Conservation (phyloP, 2,329 filamentous ascomycete species). For the Clonostachys rosea region DNA sequence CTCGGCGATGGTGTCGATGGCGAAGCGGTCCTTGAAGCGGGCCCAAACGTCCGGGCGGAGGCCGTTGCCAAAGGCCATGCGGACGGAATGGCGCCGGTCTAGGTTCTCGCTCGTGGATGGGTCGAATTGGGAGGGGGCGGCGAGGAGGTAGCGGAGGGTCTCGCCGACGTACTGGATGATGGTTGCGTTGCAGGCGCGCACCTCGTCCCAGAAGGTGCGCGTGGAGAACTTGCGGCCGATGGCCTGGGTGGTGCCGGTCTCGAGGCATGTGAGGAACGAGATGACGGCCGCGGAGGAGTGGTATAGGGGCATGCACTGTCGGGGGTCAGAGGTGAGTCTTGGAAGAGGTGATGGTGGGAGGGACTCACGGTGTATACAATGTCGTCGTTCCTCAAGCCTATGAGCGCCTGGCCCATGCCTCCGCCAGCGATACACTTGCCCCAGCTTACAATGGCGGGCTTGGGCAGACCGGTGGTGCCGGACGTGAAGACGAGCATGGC, state of each 20-base stretch:
- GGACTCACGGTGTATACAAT: slow-evolving; percentile 66
- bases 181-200: slow-evolving; percentile 65
- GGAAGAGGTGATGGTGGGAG: background rate
- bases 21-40: slow-evolving; percentile 75
- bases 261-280: slow-evolving; percentile 58
- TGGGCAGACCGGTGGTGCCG: slow-evolving; percentile 80
- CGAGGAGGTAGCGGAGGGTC: slow-evolving; percentile 76
- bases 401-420: slow-evolving; percentile 37
- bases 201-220: slow-evolving; percentile 71
- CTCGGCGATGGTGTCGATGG: slow-evolving; percentile 67
- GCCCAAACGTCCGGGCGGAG: slow-evolving; percentile 84
- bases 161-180: slow-evolving; percentile 86
- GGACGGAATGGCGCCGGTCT: slow-evolving; percentile 70
- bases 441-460: slow-evolving; percentile 74
- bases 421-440: slow-evolving; percentile 53
- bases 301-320: slow-evolving; percentile 80
- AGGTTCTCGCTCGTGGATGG: slow-evolving; percentile 60
- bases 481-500: slow-evolving; percentile 79
- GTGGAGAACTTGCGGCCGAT: slow-evolving; percentile 77
- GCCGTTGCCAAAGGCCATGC: slow-evolving; percentile 77
- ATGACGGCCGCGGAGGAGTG: slow-evolving; percentile 75
- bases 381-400: slow-evolving; percentile 40
- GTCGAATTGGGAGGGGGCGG: slow-evolving; percentile 58
- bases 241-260: slow-evolving; percentile 60
- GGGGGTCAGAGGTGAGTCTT: slow-evolving; percentile 1